Base-by-base conservation (phyloP, 2,329 filamentous ascomycete species). In the Shiraia sp. region DNA sequence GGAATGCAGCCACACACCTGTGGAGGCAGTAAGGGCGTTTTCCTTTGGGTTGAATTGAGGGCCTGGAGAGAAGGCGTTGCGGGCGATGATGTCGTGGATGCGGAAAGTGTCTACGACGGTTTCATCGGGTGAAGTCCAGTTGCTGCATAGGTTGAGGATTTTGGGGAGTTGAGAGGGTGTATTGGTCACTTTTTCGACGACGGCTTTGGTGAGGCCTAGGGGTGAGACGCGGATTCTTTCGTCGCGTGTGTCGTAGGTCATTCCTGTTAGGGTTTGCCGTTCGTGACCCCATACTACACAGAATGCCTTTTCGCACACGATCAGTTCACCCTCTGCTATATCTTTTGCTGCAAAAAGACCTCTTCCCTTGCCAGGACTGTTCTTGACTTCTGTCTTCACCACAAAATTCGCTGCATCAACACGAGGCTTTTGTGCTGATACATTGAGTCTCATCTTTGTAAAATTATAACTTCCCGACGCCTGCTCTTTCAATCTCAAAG, bases 261-360 rank as follows among this genome's bases (percentile, higher is more conserved):
- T 72, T 0, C 71, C 71, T 5, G 73, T 72, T 25, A 73, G 62
- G 16, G 68, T 63, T 9, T 66, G 49, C 14, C 62, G 61, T 44
- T 74, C 70, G 53, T 74, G 72, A 40, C 72, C 67, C 65, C 72
- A 75, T 16, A 61, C 58, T 25, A 55, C 62, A 0, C 62, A 65
- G 51, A 81, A 80, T 0, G 79, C 78, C 48, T 82, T 83, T 45
- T 82, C 79, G 32, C 76, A 80, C 1, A 82, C 51, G 0, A 83
- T 57, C 2, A 81, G 63, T 3, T 81, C 75, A 0, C 79, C 79
- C 0, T 74, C 71, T 26, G 68, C 65, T 2, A 82, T 75, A 0
- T 65, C 51, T 14, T 65, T 59, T 1, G 72, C 78, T 0, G 75
- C 76, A 51, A 81, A 83, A 0, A 82, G 59, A 0, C 79, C 79